Evolutionary conservation across 805 yeast species (phyloP).

Genomic region (Wickerhamomyces tratensis): DNA sequence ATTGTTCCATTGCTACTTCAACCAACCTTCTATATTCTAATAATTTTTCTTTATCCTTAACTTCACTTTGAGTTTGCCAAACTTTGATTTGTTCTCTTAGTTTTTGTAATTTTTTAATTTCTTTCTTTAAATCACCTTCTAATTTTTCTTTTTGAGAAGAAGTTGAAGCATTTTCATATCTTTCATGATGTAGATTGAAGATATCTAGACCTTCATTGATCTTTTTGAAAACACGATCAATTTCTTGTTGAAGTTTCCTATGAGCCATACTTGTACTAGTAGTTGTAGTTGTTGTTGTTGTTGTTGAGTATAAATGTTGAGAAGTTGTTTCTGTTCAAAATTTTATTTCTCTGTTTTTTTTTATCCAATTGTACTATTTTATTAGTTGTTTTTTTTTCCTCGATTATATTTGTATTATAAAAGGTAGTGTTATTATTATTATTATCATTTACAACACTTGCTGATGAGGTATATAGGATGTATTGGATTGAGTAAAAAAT

Average conservation of each 20-base stretch:
- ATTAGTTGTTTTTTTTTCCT: constrained; percentile 4
- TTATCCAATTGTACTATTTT: too few species aligned
- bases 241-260: constrained; percentile 46
- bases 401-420: background rate
- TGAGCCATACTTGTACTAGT: constrained; percentile 20
- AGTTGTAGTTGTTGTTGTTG: too few species aligned
- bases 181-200: constrained; percentile 79
- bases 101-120: constrained; percentile 88
- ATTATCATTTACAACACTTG: too few species aligned
- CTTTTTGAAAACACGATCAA: constrained; percentile 83
- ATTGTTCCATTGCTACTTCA: constrained; percentile 84
- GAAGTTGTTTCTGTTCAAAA: too few species aligned
- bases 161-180: constrained; percentile 70
- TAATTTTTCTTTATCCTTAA: constrained; percentile 77
- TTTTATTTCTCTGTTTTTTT: too few species aligned
- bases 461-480: too few species aligned
- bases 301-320: too few species aligned
- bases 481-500: too few species aligned
- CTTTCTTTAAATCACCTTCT: constrained; percentile 86
- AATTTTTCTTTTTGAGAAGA: constrained; percentile 85
- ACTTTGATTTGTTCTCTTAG: constrained; percentile 90
- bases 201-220: constrained; percentile 82
- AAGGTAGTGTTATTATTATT: too few species aligned
- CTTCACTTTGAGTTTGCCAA: constrained; percentile 85
- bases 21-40: constrained; percentile 67